These are phyloP conservation scores for Solanum neorickii DNA, from an alignment of 257 asterid species.

Conservation along the genomic window DNA sequence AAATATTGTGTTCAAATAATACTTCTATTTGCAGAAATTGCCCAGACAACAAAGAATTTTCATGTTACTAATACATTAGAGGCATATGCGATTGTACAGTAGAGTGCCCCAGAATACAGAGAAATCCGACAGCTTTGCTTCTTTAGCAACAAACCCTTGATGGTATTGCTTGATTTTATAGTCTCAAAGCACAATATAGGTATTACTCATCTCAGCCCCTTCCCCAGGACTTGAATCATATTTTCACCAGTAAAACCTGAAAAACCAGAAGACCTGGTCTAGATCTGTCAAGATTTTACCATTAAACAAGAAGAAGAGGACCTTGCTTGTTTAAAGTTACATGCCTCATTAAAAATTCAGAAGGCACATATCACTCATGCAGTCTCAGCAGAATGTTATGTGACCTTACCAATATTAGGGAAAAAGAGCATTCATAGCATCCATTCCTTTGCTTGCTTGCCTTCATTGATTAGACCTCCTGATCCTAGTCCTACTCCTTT, in stretches of 20 bases:
- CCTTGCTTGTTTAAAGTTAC: neutral
- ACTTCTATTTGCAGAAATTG: neutral
- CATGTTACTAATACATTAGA: neutral
- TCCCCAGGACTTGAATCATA: neutral
- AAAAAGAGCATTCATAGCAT: neutral
- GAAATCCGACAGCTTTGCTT: neutral
- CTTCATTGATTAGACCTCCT: neutral
- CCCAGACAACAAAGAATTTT: neutral
- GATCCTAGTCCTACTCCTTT: neutral
- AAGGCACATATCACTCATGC: neutral
- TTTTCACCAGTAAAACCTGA: neutral
- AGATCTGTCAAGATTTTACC: neutral
- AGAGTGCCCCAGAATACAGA: neutral
- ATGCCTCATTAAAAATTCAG: neutral
- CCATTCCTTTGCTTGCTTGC: neutral
- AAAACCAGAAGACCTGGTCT: neutral
- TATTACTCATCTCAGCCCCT: neutral
- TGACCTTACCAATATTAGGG: neutral
- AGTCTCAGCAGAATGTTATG: neutral
- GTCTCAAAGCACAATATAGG: neutral
- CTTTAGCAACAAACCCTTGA: neutral
- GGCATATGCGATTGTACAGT: neutral
- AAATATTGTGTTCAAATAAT: neutral
- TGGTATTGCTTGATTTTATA: neutral
- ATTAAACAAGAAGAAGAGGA: neutral